phyloP scores from a whole-genome alignment of 495 filamentous ascomycete genomes.

The Penicillium arizonense region DNA sequence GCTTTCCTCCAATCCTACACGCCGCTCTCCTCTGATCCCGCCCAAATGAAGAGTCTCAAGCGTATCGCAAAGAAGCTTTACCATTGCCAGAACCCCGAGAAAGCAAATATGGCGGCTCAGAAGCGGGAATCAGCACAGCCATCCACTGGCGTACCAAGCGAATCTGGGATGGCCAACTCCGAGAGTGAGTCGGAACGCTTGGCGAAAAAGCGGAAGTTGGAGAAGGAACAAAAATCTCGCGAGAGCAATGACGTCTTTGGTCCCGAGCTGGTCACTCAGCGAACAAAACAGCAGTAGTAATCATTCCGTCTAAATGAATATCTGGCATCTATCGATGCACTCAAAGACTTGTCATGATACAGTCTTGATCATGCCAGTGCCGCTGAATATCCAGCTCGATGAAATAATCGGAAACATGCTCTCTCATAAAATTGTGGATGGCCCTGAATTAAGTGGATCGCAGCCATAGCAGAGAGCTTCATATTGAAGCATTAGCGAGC shows the following conservation, averaged over 20 bases:
- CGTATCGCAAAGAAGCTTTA: conserved; percentile 70
- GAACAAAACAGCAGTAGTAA: conserved; percentile 28
- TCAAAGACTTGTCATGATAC: too few species aligned
- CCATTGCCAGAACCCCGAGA: conserved; percentile 73
- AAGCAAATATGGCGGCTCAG: conserved; percentile 42
- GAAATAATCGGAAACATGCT: too few species aligned
- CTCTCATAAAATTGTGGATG: too few species aligned
- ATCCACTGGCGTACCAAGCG: conserved; percentile 13
- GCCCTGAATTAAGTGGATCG: too few species aligned
- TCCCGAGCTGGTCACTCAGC: conserved; percentile 36
- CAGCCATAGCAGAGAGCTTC: too few species aligned
- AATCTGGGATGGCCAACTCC: conserved; percentile 24
- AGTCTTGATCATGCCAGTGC: too few species aligned
- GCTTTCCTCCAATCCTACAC: conserved; percentile 36
- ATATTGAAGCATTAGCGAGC: too few species aligned
- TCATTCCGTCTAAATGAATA: not conserved
- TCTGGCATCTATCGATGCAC: too few species aligned
- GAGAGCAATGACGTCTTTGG: conserved; percentile 39
- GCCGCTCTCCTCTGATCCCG: conserved; percentile 42
- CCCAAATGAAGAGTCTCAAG: conserved; percentile 52
- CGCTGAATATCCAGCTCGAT: too few species aligned
- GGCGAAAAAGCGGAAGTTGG: conserved; percentile 46
- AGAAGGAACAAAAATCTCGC: conserved; percentile 22
- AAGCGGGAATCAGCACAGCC: conserved; percentile 39
- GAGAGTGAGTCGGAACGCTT: conserved; percentile 43